Percentiles rank a stretch among this genome's conserved stretches.
phyloP scores from a whole-genome alignment of 208 protist genomes.

The Trypanosoma platydactyli region DNA sequence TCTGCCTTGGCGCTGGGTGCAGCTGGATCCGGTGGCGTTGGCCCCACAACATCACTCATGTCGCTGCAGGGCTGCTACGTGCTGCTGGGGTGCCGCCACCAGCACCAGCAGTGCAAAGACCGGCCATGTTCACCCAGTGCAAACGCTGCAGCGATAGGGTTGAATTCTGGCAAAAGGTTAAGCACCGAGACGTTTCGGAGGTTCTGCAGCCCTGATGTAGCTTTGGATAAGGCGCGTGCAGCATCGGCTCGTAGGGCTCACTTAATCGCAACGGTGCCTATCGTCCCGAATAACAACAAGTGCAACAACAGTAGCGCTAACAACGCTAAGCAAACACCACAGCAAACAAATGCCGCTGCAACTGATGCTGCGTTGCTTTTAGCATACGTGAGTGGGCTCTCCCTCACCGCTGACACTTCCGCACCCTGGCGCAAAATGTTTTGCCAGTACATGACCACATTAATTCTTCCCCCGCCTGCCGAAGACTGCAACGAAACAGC shows the following conservation, averaged over 20 bases:
- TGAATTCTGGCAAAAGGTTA: too few species aligned
- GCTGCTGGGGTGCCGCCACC: constrained; percentile 23
- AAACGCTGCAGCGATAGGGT: not conserved
- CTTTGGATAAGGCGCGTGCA: not conserved
- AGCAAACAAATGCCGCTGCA: not conserved
- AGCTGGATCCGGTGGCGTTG: not conserved
- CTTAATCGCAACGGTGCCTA: constrained; percentile 5
- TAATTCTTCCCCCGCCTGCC: not conserved
- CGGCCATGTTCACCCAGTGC: not conserved
- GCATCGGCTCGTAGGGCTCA: constrained; percentile 11
- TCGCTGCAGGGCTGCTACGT: constrained; percentile 22
- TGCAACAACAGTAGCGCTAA: not conserved
- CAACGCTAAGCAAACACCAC: not conserved
- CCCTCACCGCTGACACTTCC: not conserved
- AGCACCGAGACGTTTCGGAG: not conserved
- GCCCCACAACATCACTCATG: not conserved
- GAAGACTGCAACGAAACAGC: not conserved
- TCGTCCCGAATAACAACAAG: not conserved
- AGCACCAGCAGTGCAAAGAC: not conserved
- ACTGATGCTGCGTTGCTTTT: not conserved
- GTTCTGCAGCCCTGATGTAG: not conserved
- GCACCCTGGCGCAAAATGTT: constrained; percentile 20
- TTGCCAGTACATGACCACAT: constrained; percentile 18
- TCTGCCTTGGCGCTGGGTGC: not conserved
- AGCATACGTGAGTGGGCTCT: constrained; percentile 4